Evolutionary conservation across 1,284 basidiomycete genomes (phyloP).

Genomic region (Pyrrhoderma noxium): DNA sequence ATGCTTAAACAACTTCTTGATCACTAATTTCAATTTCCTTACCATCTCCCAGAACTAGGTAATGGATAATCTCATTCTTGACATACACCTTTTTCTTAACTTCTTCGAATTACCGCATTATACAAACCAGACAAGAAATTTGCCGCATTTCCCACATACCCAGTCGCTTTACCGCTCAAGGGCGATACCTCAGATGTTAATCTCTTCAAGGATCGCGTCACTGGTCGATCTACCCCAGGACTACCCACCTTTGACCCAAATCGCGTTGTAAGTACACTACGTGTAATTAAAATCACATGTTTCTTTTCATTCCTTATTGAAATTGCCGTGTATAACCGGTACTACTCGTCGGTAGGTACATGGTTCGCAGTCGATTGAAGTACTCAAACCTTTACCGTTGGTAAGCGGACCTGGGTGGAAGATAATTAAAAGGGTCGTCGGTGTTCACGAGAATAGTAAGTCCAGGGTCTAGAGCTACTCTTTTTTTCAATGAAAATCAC

Average conservation of each 20-base stretch:
- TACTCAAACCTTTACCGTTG: conserved; percentile 59
- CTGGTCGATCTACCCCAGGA: conserved; percentile 42
- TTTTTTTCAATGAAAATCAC: no score
- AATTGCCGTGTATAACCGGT: not conserved
- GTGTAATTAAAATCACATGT: no score
- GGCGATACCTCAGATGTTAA: conserved; percentile 58
- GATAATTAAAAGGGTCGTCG: conserved; percentile 50
- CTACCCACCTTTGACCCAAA: conserved; percentile 61
- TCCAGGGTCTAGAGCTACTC: no score
- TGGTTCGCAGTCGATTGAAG: conserved; percentile 65
- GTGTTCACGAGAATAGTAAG: conserved; percentile 74
- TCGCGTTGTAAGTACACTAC: conserved; percentile 43
- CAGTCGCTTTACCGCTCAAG: conserved; percentile 49
- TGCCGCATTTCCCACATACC: conserved; percentile 49
- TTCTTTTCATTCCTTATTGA: not conserved
- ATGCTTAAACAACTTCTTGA: conserved; percentile 20
- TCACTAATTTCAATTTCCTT: conserved; percentile 1
- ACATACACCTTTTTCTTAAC: not conserved
- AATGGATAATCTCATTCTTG: conserved; percentile 1
- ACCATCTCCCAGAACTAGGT: conserved; percentile 25
- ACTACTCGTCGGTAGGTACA: conserved; percentile 46
- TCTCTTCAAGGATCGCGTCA: conserved; percentile 49
- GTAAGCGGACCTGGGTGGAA: conserved; percentile 65
- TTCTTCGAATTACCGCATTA: not conserved
- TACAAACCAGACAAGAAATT: conserved; percentile 38